Percentiles rank a stretch among this genome's conserved stretches.
Evolutionary conservation across 2,329 filamentous ascomycete species (phyloP).

Genomic region (Pyrenophora tritici-repentis): DNA sequence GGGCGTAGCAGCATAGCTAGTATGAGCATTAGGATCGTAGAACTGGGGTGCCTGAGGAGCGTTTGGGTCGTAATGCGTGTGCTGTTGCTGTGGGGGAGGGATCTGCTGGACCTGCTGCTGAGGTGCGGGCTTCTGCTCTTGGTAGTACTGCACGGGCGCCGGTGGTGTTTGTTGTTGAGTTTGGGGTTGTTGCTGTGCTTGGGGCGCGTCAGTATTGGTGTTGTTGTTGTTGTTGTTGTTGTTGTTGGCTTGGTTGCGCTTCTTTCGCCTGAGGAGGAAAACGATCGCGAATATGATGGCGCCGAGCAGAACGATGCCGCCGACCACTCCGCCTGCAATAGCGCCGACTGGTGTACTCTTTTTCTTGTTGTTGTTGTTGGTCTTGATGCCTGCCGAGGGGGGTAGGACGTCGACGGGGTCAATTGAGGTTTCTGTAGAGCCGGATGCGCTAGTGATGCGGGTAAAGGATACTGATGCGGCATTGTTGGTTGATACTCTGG

Average conservation of each 20-base stretch:
- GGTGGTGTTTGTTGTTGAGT: slow-evolving; percentile 2
- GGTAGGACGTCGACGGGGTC: not conserved
- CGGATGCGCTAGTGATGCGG: not conserved
- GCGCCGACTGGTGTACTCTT: slow-evolving; percentile 18
- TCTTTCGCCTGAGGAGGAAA: slow-evolving; percentile 17
- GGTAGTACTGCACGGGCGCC: slow-evolving; percentile 12
- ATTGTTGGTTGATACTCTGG: not conserved
- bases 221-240: not conserved
- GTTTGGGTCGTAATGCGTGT: slow-evolving; percentile 9
- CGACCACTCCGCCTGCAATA: slow-evolving; percentile 27
- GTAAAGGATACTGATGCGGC: slow-evolving; percentile 2
- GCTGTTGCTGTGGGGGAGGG: slow-evolving; percentile 7
- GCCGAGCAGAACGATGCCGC: slow-evolving; percentile 21
- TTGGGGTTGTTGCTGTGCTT: not conserved
- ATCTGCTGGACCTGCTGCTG: slow-evolving; percentile 11
- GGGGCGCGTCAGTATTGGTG: not conserved
- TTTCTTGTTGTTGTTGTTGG: not conserved
- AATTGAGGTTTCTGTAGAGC: not conserved
- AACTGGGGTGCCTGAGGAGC: slow-evolving; percentile 5
- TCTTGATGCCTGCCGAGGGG: not conserved
- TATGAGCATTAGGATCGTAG: slow-evolving; percentile 11
- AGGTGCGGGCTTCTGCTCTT: slow-evolving; percentile 6
- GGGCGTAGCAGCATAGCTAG: slow-evolving; percentile 5
- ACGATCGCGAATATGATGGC: slow-evolving; percentile 17
- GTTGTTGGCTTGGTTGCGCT: slow-evolving; percentile 5